Evolutionary conservation across 768 basidiomycete genomes (phyloP).

Genomic region (Crepidotus variabilis): DNA sequence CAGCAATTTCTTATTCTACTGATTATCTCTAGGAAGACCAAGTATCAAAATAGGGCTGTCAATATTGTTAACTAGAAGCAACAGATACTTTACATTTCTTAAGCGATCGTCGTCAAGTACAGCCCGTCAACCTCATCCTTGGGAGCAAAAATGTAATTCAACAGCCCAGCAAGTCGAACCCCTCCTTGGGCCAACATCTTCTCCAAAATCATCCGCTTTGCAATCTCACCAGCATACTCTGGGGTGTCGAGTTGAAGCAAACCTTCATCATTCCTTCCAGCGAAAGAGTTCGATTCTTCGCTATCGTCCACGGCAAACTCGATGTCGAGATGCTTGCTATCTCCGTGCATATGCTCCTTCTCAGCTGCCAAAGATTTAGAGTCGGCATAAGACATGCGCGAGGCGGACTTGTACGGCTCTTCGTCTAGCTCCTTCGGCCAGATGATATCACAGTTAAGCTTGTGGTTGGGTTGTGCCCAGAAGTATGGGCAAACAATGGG

Average conservation of each 20-base stretch:
- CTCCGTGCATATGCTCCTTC: constrained; percentile 1
- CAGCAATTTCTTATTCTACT: too few relatives aligned
- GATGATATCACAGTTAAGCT: constrained; percentile 77
- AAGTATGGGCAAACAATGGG: constrained; percentile 64
- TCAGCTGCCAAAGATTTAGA: background rate
- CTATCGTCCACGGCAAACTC: constrained; percentile 8
- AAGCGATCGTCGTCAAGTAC: background rate
- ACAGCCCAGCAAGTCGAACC: constrained; percentile 73
- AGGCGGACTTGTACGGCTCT: constrained; percentile 7
- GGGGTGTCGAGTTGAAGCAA: constrained; percentile 77
- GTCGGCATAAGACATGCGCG: background rate
- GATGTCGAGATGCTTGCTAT: constrained; percentile 11
- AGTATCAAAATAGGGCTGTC: too few relatives aligned
- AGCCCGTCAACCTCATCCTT: background rate
- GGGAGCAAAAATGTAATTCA: constrained; percentile 67
- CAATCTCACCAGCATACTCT: constrained; percentile 69
- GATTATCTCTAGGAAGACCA: too few relatives aligned
- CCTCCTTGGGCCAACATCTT: constrained; percentile 80
- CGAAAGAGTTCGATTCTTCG: background rate
- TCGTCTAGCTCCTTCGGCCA: constrained; percentile 73
- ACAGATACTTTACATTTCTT: background rate
- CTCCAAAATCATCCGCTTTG: constrained; percentile 69
- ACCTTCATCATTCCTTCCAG: background rate
- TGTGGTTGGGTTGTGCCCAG: constrained; percentile 73
- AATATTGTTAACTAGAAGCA: too few relatives aligned